phyloP scores from a whole-genome alignment of 257 asterid species.

The Fraxinus excelsior region DNA sequence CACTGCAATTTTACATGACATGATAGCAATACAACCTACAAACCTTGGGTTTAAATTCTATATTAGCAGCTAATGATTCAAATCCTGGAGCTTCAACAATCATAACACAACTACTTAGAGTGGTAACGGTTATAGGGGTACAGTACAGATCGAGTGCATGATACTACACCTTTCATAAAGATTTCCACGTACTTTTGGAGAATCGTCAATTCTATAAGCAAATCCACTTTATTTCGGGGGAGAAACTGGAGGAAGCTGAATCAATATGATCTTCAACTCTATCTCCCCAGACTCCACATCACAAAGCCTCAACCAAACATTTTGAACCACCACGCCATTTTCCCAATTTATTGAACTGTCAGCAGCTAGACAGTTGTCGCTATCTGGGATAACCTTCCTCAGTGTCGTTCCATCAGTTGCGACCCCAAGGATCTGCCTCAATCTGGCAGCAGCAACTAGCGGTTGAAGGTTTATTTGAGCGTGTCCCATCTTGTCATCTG shows the following conservation, averaged over 20 bases:
- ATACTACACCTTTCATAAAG: background rate
- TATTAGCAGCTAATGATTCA: background rate
- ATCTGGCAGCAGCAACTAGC: constrained; percentile 41
- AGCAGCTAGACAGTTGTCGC: constrained; percentile 45
- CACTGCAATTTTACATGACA: background rate
- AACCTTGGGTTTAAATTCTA: background rate
- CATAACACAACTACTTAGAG: background rate
- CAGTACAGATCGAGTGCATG: background rate
- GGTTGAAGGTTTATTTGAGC: constrained; percentile 47
- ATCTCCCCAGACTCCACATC: constrained; percentile 53
- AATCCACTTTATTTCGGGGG: constrained; percentile 19
- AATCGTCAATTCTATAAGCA: background rate
- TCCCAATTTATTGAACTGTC: constrained; percentile 40
- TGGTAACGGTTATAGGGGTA: background rate
- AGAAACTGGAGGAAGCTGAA: constrained; percentile 23
- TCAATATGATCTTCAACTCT: constrained; percentile 40
- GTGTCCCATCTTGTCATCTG: constrained; percentile 54
- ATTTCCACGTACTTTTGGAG: background rate
- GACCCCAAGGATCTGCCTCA: constrained; percentile 41
- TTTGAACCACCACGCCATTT: constrained; percentile 44
- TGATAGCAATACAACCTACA: background rate
- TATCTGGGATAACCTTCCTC: constrained; percentile 49
- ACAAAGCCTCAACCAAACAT: constrained; percentile 49
- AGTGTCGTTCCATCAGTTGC: constrained; percentile 40
- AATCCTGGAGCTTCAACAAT: background rate